A percentile compares a stretch with the other conserved stretches of the same genome.
These are phyloP conservation scores for Sphagnum contortum DNA, from an alignment of 225 moss, liverwort and hornwort genomes.

Conservation along the genomic window DNA sequence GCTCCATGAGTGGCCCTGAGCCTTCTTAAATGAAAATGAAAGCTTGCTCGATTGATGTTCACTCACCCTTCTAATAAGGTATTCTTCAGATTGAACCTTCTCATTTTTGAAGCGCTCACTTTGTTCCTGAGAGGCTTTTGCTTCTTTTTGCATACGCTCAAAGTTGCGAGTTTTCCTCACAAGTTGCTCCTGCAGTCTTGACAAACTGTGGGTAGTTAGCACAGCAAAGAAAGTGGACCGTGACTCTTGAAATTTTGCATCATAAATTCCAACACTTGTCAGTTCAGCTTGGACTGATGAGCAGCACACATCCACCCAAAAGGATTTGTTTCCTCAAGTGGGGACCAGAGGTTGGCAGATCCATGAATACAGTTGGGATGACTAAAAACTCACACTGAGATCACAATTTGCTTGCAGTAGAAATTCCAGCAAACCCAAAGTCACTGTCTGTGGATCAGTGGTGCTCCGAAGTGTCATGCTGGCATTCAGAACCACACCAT, in stretches of 20 bases:
- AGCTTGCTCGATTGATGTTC: too few relatives aligned
- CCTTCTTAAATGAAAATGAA: too few relatives aligned
- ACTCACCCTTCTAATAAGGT: conserved; percentile 45
- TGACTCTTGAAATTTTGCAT: not conserved
- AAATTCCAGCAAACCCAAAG: conserved; percentile 38
- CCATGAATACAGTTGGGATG: too few relatives aligned
- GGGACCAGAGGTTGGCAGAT: not conserved
- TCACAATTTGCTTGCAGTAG: conserved; percentile 46
- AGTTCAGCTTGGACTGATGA: not conserved
- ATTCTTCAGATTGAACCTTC: conserved; percentile 44
- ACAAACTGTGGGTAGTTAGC: conserved; percentile 1
- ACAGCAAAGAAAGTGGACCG: not conserved
- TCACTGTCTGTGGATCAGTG: conserved; percentile 29
- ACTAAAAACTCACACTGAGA: conserved; percentile 32
- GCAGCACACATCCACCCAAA: too few relatives aligned
- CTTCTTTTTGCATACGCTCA: conserved; percentile 31
- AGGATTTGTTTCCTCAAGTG: not conserved
- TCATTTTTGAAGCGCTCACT: conserved; percentile 33
- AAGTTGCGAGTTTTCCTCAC: conserved; percentile 37
- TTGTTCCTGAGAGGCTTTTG: conserved; percentile 21
- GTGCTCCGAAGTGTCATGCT: conserved; percentile 29
- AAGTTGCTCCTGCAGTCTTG: conserved; percentile 28
- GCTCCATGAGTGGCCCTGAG: too few relatives aligned
- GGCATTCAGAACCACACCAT: conserved; percentile 28
- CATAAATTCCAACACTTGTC: not conserved